A percentile compares a stretch with the other conserved stretches of the same genome.
Evolutionary conservation across 768 basidiomycete genomes (phyloP).

Genomic region (Calocera viscosa): DNA sequence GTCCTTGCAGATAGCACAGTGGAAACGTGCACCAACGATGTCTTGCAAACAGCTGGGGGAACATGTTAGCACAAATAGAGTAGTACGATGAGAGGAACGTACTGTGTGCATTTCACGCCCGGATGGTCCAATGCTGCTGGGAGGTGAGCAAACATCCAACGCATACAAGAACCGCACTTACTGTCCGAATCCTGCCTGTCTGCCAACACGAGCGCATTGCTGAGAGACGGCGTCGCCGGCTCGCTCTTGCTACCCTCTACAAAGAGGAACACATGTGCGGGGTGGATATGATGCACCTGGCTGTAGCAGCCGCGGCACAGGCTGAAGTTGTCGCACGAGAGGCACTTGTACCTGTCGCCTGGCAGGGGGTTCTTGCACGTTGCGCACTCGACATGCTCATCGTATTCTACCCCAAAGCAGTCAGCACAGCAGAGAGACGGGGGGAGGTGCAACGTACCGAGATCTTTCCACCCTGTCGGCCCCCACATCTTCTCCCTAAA

Average conservation of each 20-base stretch:
- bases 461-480: slow-evolving; percentile 69
- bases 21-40: slow-evolving; percentile 85
- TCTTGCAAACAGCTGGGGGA: slow-evolving; percentile 63
- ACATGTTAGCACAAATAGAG: neutral
- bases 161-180: neutral
- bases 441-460: slow-evolving; percentile 45
- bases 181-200: slow-evolving; percentile 14
- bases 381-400: slow-evolving; percentile 64
- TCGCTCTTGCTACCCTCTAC: slow-evolving; percentile 48
- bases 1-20: slow-evolving; percentile 77
- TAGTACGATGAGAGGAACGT: slow-evolving; percentile 25
- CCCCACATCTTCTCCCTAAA: slow-evolving; percentile 83
- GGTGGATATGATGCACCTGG: slow-evolving; percentile 85
- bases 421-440: neutral
- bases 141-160: neutral
- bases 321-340: slow-evolving; percentile 64
- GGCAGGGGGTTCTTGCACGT: slow-evolving; percentile 58
- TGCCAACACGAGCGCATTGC: neutral
- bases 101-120: slow-evolving; percentile 81
- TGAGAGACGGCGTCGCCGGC: slow-evolving; percentile 10
- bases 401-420: slow-evolving; percentile 43
- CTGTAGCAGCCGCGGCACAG: slow-evolving; percentile 69
- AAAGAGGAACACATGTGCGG: slow-evolving; percentile 70
- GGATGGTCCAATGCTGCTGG: slow-evolving; percentile 57
- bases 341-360: slow-evolving; percentile 67